phyloP scores from a whole-genome alignment of 73 alveolate genomes.

The Paramecium pentaurelia region DNA sequence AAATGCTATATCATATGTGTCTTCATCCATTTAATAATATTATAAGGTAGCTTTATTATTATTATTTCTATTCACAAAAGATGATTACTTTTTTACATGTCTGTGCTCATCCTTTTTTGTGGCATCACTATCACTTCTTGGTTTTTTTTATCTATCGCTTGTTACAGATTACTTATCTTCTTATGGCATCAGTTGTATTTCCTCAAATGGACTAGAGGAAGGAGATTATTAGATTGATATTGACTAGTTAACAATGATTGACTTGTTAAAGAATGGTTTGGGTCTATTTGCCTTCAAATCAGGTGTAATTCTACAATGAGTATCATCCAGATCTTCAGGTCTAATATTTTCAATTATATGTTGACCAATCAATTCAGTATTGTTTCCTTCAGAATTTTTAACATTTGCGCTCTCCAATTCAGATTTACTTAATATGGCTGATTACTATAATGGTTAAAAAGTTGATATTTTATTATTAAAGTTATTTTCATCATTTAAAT shows the following conservation, averaged over 20 bases:
- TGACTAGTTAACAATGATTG: not conserved
- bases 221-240: not conserved
- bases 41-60: not conserved
- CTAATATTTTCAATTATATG: not conserved
- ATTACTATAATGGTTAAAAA: not conserved
- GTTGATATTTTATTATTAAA: not conserved
- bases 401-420: not conserved
- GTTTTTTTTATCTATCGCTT: not conserved
- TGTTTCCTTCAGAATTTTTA: not conserved
- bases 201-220: constrained; percentile 13
- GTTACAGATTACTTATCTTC: not conserved
- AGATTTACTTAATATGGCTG: not conserved
- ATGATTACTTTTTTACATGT: not conserved
- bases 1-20: not conserved
- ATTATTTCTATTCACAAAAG: not conserved
- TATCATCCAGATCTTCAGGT: constrained; percentile 43
- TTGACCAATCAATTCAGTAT: not conserved
- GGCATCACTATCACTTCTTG: constrained; percentile 12
- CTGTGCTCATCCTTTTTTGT: not conserved
- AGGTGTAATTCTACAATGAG: constrained; percentile 26
- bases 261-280: constrained; percentile 21
- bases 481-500: not conserved
- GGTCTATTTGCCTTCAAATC: constrained; percentile 30
- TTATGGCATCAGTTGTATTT: not conserved
- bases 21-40: not conserved